Evolutionary conservation across 78 protist genomes (phyloP), one percentile per base, ranked within the genome.

Genomic region (Polysphondylium violaceum): DNA sequence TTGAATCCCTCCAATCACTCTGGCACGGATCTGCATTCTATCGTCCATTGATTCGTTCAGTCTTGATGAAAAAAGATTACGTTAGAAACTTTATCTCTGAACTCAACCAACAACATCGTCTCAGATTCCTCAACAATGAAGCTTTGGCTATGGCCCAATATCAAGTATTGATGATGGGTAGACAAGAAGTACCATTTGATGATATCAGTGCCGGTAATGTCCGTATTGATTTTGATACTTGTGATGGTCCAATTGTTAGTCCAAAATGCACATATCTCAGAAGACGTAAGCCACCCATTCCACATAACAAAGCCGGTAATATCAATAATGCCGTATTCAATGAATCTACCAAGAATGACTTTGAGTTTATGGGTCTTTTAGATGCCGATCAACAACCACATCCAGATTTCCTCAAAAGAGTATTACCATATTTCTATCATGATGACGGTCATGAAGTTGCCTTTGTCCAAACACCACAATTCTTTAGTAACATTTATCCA

Each of bases 261-360:
- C 91, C 91, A 67, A 55, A 59, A 27, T 83, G 91, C 71, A 69
- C 91, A 14, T 83, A 83, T 51, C 55, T 83, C 17, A 77, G 91
- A 69, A 60, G 91, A 40, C 91, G 91, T 83, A 83, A 83, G 59
- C 91, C 91, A 71, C 91, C 91, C 78, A 83, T 83, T 83, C 91
- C 91, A 69, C 91, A 83, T 51, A 83, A 83, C 73, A 83, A 83
- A 60, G 91, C 91, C 33, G 91, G 91, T 83, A 83, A 83, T 35
- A 83, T 83, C 35, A 83, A 83, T 51, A 83, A 83, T 51, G 91
- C 91, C 1, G 47, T 83, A 31, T 83, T 83, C 55, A 83, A 83
- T 43, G 91, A 83, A 33, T 83, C 91, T 31, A 83, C 91, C 44
- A 55, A 67, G 31, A 73, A 35, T 21, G 91, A 83, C 53, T 83